phyloP scores from a whole-genome alignment of 202 grass and related monocot genomes.

The Musa balbisiana region DNA sequence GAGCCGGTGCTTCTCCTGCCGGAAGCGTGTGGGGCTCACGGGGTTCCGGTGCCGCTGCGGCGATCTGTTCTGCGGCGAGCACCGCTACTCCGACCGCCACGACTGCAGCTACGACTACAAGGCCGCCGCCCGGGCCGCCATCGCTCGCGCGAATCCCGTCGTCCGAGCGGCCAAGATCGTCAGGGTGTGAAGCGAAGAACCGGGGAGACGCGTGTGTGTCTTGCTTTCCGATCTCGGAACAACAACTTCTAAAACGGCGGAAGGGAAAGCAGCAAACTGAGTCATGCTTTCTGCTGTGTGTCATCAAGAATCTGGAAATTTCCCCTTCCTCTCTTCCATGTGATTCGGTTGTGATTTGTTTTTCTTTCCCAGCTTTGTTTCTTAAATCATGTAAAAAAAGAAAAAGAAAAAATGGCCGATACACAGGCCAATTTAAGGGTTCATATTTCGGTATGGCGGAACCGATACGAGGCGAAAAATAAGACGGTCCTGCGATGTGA shows the following conservation, averaged over 20 bases:
- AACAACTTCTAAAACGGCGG: no score
- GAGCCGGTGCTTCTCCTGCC: constrained; percentile 20
- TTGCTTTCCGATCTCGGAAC: background rate
- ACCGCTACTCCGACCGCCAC: constrained; percentile 28
- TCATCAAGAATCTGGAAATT: background rate
- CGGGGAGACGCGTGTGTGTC: background rate
- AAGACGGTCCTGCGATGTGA: no score
- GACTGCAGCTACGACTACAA: constrained; percentile 27
- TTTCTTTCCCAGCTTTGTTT: background rate
- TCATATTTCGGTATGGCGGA: no score
- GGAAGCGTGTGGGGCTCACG: constrained; percentile 21
- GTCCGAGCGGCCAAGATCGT: constrained; percentile 27
- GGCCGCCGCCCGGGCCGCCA: constrained; percentile 11
- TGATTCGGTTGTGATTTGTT: background rate
- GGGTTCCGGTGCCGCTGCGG: constrained; percentile 27
- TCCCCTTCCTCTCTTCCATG: background rate
- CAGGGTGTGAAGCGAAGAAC: background rate
- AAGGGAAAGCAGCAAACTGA: no score
- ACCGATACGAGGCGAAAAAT: no score
- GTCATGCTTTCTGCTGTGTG: no score
- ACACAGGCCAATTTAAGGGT: no score
- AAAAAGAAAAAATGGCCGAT: background rate
- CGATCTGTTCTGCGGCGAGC: constrained; percentile 25
- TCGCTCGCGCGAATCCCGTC: constrained; percentile 16
- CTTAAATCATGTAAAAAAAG: background rate